Evolutionary conservation across 2,329 filamentous ascomycete genomes (phyloP), one percentile per base, ranked within the genome.

Genomic region (Sclerotinia subarctica): DNA sequence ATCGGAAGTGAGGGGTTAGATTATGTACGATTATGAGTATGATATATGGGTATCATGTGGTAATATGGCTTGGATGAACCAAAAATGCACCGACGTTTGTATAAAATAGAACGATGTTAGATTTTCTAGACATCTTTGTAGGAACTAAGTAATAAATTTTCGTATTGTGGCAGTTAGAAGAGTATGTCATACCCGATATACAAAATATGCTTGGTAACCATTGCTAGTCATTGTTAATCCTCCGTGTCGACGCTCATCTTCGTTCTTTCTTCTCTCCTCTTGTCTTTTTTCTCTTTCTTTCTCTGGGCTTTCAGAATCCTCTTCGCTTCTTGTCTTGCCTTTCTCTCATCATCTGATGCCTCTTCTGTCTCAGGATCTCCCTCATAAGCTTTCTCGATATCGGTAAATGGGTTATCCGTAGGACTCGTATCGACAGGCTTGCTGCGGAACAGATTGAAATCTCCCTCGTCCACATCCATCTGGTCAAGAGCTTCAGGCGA

Each of bases 281-380:
- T 60, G 5, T 66, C 32, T 35, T 65, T 68, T 44, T 65, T 58
- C 62, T 66, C 53, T 51, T 65, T 68, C 54, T 66, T 66, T n/a
- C 63, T 53, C 6, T 38, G 35, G 19, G 66, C 49, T 29, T 68
- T 67, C 7, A 63, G 26, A n/a, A 54, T 26, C n/a, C 42, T 53
- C 47, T 67, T 67, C 8, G 65, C 57, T n/a, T 62, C 65, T 53
- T 62, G 65, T 15, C 65, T 42, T 10, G 56, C 46, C 47, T 63
- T 62, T 35, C 58, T 52, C 24, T 67, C 57, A 17, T 53, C 47
- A 42, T 63, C 57, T 13, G 57, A 63, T 19, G 32, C 47, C 35
- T 64, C 49, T 19, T 67, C 65, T 6, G 32, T 42, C 38, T 63
- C 65, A 10, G 46, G 47, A 17, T 67, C 65, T 52, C 65, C 65